Evolutionary conservation across 129 eudicot species (phyloP), one percentile per base, ranked within the genome.

Genomic region (Rutidosis leptorrhynchoides): DNA sequence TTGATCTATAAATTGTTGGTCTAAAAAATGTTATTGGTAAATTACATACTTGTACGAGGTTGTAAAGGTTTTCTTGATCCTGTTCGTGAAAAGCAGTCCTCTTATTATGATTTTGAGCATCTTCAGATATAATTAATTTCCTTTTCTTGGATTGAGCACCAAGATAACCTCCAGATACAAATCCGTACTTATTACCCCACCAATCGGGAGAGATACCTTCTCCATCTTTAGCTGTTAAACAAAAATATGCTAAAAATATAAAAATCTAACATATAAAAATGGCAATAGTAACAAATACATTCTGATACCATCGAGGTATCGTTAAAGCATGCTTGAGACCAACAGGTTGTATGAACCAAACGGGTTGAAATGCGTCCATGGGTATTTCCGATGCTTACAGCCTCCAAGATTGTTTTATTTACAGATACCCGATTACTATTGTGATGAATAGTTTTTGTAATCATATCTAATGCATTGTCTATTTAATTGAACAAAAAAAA

Each of bases 151-250:
- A 78, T 83, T 80, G 73, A 58, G 95, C 84, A 45, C 98, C 96
- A 75, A 92, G 95, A 17, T 81, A 76, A 16, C 97, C 97, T 56
- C 97, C 97, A 0, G 86, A 73, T 29, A 91, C 79, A 79, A 87
- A 91, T 32, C 97, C 96, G 59, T 29, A 72, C 76, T 85, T 91
- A 71, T 79, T 56, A 40, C 97, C 97, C 97, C 97, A 91, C 97
- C 97, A 91, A n/a, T 87, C 96, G 49, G 62, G 75, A 16, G 96
- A 81, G 52, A 82, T 59, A 43, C 28, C 80, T 71, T 25, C 40
- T 16, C 48, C 62, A 28, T 46, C 59, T 48, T 46, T 48, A 71
- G 68, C 68, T 35, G 57, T 63, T 72, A 53, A 7, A 64, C 23
- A 61, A 46, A 30, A 4, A 61, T 51, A 60, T 12, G 26, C 46